Evolutionary conservation across 345 rosid species (phyloP), one percentile per base, ranked within the genome.

Genomic region (Eucalyptus polybractea): DNA sequence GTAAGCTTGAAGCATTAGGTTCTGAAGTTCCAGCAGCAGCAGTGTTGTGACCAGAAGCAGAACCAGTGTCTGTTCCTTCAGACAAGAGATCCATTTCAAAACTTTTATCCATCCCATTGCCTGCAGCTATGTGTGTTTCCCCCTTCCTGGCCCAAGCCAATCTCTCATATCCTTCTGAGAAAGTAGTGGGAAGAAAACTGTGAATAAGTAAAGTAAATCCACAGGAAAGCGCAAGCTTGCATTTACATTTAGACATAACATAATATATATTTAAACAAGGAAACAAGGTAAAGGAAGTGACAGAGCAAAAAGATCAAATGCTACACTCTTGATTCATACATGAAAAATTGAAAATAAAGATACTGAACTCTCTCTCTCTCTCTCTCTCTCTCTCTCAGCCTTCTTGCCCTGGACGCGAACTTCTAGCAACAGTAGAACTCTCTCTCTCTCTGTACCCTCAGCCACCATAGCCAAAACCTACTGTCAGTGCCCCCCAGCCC

Each of bases 101-200:
- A 58, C 87, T 88, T 76, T 76, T 76, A 76, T 76, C 87, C 67
- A 89, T 86, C 40, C 76, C 92, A 42, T 62, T 88, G 44, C 88
- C 91, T 42, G 86, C 25, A 87, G 60, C 56, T 25, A 54, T 50
- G 50, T 91, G 87, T 86, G 91, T 49, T 88, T 87, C 92, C 86
- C 94, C 93, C 45, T 87, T 95, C 93, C 92, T 94, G 62, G 94
- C 95, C 88, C 89, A 88, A 91, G 96, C 95, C 87, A 97, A 92
- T 90, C 92, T 94, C 90, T 97, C 99, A 89, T 94, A 97, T 92
- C 97, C 97, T 91, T 98, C 99, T 97, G 93, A 56, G 90, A 90
- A 8, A 33, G 16, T 42, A 58, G 37, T 24, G 80, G 81, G 56
- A 80, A 89, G 54, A 49, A 85, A 49, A 86, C 29, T 76, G 85